These are phyloP conservation scores for Dipodascopsis uninucleata DNA, from an alignment of 805 yeast genomes.

Conservation along the genomic window DNA sequence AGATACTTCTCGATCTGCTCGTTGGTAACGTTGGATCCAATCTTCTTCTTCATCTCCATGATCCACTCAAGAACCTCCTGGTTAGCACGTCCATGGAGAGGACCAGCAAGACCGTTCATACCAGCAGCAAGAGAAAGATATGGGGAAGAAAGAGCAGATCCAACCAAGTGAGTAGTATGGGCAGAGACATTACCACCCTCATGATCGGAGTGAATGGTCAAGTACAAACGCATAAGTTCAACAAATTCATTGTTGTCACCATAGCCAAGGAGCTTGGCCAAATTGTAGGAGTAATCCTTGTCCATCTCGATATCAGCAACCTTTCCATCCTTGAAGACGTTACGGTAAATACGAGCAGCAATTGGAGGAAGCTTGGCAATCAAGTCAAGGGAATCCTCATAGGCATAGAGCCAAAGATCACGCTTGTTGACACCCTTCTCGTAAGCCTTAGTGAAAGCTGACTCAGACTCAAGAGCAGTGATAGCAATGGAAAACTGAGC, in stretches of 20 bases:
- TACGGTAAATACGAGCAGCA: conserved; percentile 80
- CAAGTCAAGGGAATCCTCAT: conserved; percentile 74
- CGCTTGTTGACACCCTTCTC: conserved; percentile 78
- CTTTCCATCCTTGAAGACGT: conserved; percentile 79
- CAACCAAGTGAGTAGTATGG: conserved; percentile 81
- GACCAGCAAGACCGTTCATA: conserved; percentile 81
- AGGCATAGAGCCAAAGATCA: conserved; percentile 79
- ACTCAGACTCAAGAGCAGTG: conserved; percentile 76
- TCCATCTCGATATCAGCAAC: conserved; percentile 41
- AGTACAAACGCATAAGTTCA: conserved; percentile 75
- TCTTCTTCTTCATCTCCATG: conserved; percentile 58
- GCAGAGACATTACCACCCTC: conserved; percentile 90
- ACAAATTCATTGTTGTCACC: conserved; percentile 64
- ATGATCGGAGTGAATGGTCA: conserved; percentile 81
- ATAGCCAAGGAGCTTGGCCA: conserved; percentile 60
- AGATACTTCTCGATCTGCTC: conserved; percentile 69
- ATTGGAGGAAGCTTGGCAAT: conserved; percentile 78
- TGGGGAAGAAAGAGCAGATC: conserved; percentile 77
- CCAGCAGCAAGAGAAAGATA: conserved; percentile 78
- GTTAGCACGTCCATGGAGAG: conserved; percentile 82
- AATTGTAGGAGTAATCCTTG: conserved; percentile 62
- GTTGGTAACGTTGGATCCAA: conserved; percentile 66
- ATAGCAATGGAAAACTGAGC: conserved; percentile 84
- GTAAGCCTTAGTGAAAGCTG: conserved; percentile 79
- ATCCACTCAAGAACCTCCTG: conserved; percentile 85